Evolutionary conservation across 495 filamentous ascomycete species (phyloP), one percentile per base, ranked within the genome.

Genomic region (Podospora didyma): DNA sequence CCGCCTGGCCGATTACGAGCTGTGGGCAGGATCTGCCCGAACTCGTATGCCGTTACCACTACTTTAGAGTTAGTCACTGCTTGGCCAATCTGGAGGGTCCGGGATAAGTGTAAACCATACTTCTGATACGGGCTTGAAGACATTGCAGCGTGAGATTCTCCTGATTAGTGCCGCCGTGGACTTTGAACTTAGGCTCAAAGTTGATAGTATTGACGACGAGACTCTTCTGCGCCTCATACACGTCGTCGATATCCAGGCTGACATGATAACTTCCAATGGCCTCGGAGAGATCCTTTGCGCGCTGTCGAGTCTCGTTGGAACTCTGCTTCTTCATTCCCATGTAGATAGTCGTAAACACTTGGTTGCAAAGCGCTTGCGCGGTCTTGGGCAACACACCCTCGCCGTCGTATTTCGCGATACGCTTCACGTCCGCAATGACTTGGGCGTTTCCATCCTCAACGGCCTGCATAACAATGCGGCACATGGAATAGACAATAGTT

Each of bases 261-360:
- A 82, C 72, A 64, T 94, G 90, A 61, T 90, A 89, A 23, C 70
- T 69, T 7, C 91, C 90, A 46, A 96, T 92, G 9, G 76, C 81
- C 3, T 78, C 66, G 0, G 90, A 72, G 1, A 96, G 78, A 1
- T 82, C 78, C 62, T 80, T 82, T 0, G 92, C 89, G 42, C 92
- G 78, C 21, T 78, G 71, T 2, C 90, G 77, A 2, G 92, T 96
- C 53, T 93, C 89, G 21, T 72, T 68, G 19, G 80, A 84, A 14
- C 81, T 86, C 57, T 96, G 87, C 51, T 80, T 77, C 35, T 78
- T 68, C 75, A 83, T 96, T 11, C 92, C 92, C 87, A 97, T 90
- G 70, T 87, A 96, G 44, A 73, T 68, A 0, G 91, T 95, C 48
- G 84, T 80, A 64, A 96, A 89, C 26, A 94, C 59, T 53, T 63